Evolutionary conservation across 1,284 basidiomycete species (phyloP), one percentile per base, ranked within the genome.

Genomic region (Cutaneotrichosporon sp.): DNA sequence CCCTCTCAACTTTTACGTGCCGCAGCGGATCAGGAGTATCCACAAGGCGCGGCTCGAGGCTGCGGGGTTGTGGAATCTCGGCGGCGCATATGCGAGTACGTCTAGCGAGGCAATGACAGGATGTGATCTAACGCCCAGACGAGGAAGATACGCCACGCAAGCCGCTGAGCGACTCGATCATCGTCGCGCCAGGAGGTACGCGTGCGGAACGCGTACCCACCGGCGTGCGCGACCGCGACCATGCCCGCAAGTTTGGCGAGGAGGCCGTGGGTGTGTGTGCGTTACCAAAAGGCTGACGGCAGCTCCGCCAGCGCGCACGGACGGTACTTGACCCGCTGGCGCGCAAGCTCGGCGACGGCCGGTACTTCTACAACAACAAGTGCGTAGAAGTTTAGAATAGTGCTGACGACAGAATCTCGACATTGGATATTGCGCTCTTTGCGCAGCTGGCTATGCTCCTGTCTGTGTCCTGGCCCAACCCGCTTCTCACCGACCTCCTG

Each of bases 371-470:
- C 41, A 61, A 66, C 9, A 48, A 58, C 4, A 59, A 45, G 69
- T 68, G 33, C 46, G 65, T 60, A 4, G 37, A 8, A 4, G 13
- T 36, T 10, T 8, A 20, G 10, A 12, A 15, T 30, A 23, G 9
- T 34, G 20, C 47, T 56, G 38, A 59, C 36, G 5, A 4, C 59
- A 71, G 67, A 20, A 69, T 73, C 0, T 63, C 66, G 0, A 66
- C 73, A 0, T 56, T 72, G 15, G 76, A 77, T 48, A 56, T 74
- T 1, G 57, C 58, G 20, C 68, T 77, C 20, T 74, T 70, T 40
- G 56, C 76, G 8, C 68, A 74, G 23, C 63, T 76, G n/a, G 61
- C 74, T 4, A 65, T 76, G 46, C 51, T 73, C 18, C 66, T 77
- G 41, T 60, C 65, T 17, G 64, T 70, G 8, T 51, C 56, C 1